Evolutionary conservation across 1,284 basidiomycete species (phyloP).

Genomic region (Marasmius sp.): DNA sequence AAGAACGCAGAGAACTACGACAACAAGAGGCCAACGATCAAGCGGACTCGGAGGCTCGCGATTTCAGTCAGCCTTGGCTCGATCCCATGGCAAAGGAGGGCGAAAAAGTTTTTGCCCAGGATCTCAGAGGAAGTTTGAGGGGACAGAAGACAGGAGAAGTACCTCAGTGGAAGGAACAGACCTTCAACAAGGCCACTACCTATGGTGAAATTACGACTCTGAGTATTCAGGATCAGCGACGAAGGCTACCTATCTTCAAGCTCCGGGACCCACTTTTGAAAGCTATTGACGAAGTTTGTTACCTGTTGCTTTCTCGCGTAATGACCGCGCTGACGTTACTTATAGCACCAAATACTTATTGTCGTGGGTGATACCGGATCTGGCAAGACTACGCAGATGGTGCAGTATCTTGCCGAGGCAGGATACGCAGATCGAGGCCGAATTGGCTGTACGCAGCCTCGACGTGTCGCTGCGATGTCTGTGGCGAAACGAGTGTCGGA

Average conservation of each 20-base stretch:
- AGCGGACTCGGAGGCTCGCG: constrained; percentile 90
- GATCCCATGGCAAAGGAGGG: constrained; percentile 94
- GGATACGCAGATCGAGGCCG: constrained; percentile 86
- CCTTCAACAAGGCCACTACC: constrained; percentile 96
- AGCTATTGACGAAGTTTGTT: constrained; percentile 83
- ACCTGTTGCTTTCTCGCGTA: constrained; percentile 1
- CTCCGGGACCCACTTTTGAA: constrained; percentile 90
- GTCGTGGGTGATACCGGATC: constrained; percentile 96
- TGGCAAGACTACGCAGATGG: constrained; percentile 94
- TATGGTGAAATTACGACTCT: constrained; percentile 91
- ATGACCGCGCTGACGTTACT: constrained; percentile 24
- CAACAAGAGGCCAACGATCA: constrained; percentile 94
- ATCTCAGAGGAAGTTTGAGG: constrained; percentile 80
- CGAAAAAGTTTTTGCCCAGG: constrained; percentile 92
- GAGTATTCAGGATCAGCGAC: constrained; percentile 93
- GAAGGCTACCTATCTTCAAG: constrained; percentile 93
- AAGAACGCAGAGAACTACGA: constrained; percentile 91
- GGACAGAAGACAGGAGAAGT: constrained; percentile 83
- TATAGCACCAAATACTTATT: constrained; percentile 90
- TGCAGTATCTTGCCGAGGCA: constrained; percentile 89
- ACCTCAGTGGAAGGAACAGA: constrained; percentile 90
- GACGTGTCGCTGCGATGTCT: constrained; percentile 99
- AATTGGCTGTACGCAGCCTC: constrained; percentile 97
- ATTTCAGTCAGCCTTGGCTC: constrained; percentile 94
- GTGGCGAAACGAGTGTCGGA: constrained; percentile 98